Base-by-base conservation (phyloP, 2,329 filamentous ascomycete genomes). In the Blastomyces gilchristii region DNA sequence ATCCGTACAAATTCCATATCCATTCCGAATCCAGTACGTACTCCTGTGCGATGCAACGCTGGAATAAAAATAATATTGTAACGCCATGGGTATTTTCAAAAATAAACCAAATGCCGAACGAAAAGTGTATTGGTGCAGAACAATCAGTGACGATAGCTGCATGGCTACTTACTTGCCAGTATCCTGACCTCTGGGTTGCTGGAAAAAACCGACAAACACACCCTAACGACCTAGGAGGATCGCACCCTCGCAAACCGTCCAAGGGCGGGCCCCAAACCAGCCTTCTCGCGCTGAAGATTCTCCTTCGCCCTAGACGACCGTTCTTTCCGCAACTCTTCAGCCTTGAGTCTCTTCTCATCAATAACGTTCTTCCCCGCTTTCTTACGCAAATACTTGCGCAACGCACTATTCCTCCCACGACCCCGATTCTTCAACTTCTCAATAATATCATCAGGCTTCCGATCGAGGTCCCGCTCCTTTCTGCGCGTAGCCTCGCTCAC, bases 311-410 rank as follows among this genome's bases (percentile, higher is more conserved):
- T 85, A 74, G 88, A 85, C 68, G 87, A 85, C 70, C 83, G 81
- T 68, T 83, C 81, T 73, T 85, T 83, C 79, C 88, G 87, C 73
- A 96, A 80, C 77, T 91, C 90, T 74, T 97, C 90, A 58, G 92
- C 87, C 73, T 87, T 87, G 75, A 96, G 77, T 72, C 89, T 87
- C 83, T 93, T 92, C 82, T 97, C 94, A 79, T 99, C 94, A 74
- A 99, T 91, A 63, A 99, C 85, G 75, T 97, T 97, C 82, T 88
- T 90, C 71, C 88, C 87, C 56, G 90, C 87, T 79, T 94, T 92
- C 85, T 97, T 97, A 68, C 94, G 82, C 71, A 97, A 77, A 73
- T 95, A 92, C 75, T 92, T 91, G 72, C 91, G 87, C 67, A 97
- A 78, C 64, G 89, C 89, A 69, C 88, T 91, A 73, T 96, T 99